These are phyloP conservation scores for Gleditsia sinensis DNA, from an alignment of 306 rosid species.

Conservation along the genomic window DNA sequence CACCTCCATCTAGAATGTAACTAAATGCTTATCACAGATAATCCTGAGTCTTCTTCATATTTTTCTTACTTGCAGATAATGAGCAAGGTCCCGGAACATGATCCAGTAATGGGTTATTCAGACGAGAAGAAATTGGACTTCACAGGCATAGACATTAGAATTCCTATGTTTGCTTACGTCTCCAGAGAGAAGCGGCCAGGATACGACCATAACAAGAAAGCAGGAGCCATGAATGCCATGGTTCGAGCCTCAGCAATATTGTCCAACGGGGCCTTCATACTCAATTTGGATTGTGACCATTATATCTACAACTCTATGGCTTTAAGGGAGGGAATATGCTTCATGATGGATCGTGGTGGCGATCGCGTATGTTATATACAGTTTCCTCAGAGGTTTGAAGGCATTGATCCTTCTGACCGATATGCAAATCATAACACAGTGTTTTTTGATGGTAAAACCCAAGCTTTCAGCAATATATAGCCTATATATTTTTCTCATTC, in stretches of 20 bases:
- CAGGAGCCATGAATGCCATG: conserved; percentile 93
- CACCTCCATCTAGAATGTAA: too few relatives aligned
- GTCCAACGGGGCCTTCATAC: conserved; percentile 82
- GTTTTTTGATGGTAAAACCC: conserved; percentile 78
- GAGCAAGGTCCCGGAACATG: conserved; percentile 70
- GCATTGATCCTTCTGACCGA: conserved; percentile 86
- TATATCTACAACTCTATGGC: conserved; percentile 69
- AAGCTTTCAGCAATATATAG: neutral
- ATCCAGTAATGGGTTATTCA: conserved; percentile 58
- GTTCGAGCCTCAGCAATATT: conserved; percentile 84
- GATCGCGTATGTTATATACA: conserved; percentile 83
- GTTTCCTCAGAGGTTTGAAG: conserved; percentile 89
- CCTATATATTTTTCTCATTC: neutral
- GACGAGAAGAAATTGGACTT: conserved; percentile 72
- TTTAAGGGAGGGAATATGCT: conserved; percentile 80
- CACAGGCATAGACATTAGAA: conserved; percentile 72
- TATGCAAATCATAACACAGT: conserved; percentile 91
- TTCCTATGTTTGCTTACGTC: conserved; percentile 87
- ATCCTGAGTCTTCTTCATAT: neutral
- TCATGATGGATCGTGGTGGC: conserved; percentile 91
- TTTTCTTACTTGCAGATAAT: conserved; percentile 35
- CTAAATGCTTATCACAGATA: too few relatives aligned
- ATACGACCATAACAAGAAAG: conserved; percentile 84
- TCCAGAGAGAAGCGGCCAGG: conserved; percentile 87
- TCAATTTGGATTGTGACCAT: conserved; percentile 83